These are phyloP conservation scores for Falciphora oryzae DNA, from an alignment of 2,329 filamentous ascomycete genomes.

Conservation along the genomic window DNA sequence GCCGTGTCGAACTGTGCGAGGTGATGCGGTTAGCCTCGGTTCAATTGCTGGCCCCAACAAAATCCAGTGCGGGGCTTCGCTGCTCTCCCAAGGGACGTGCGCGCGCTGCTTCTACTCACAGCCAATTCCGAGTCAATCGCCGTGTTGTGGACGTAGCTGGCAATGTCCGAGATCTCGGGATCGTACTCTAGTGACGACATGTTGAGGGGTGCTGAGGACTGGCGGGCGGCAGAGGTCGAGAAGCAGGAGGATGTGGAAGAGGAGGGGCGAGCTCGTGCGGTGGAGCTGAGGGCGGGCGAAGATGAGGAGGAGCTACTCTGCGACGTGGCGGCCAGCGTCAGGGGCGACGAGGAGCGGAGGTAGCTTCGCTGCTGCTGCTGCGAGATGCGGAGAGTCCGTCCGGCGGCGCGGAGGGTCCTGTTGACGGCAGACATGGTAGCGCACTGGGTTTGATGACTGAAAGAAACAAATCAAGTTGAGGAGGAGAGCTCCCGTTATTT, in stretches of 20 bases:
- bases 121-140: slow-evolving; percentile 87
- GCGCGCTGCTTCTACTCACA: slow-evolving; percentile 48
- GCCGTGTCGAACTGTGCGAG: slow-evolving; percentile 77
- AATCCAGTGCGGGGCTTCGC: background rate
- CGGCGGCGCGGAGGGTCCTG: slow-evolving; percentile 8
- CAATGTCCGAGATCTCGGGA: slow-evolving; percentile 91
- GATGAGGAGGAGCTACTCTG: slow-evolving; percentile 3
- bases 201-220: slow-evolving; percentile 37
- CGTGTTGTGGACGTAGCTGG: slow-evolving; percentile 89
- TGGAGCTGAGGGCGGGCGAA: slow-evolving; percentile 5
- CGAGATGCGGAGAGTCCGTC: slow-evolving; percentile 8
- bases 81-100: too few relatives aligned
- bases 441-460: background rate
- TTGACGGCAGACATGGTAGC: slow-evolving; percentile 9
- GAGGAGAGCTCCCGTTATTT: background rate
- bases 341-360: background rate
- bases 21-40: slow-evolving; percentile 18
- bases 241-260: slow-evolving; percentile 1
- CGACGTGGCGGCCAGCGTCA: slow-evolving; percentile 6
- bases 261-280: background rate
- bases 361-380: slow-evolving; percentile 6
- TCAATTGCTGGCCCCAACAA: background rate
- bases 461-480: background rate
- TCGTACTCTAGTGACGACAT: slow-evolving; percentile 64
- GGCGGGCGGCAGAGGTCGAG: slow-evolving; percentile 8